Percentiles rank a stretch among this genome's conserved stretches.
These are phyloP conservation scores for Chlorophyllum brunneum DNA, from an alignment of 768 basidiomycete species.

Conservation along the genomic window DNA sequence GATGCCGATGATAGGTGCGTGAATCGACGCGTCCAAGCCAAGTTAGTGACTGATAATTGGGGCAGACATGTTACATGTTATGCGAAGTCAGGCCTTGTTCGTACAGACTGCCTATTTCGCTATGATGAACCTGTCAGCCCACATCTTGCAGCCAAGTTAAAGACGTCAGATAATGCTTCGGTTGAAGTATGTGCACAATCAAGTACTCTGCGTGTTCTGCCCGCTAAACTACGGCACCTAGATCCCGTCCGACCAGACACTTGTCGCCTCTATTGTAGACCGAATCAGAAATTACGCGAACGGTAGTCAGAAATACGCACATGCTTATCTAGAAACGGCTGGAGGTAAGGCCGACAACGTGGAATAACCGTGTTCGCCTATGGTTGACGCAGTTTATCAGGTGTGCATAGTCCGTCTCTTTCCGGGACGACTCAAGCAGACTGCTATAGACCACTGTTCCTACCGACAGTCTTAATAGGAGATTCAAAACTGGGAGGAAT, in stretches of 20 bases:
- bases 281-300: constrained; percentile 57
- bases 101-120: constrained; percentile 72
- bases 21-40: neutral
- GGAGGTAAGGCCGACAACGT: constrained; percentile 65
- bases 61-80: constrained; percentile 65
- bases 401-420: constrained; percentile 87
- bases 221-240: constrained; percentile 15
- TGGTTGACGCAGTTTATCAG: constrained; percentile 32
- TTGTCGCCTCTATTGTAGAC: constrained; percentile 59
- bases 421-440: constrained; percentile 84
- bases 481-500: constrained; percentile 92
- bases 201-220: neutral
- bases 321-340: constrained; percentile 90
- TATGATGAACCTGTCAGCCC: constrained; percentile 92
- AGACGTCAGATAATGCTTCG: constrained; percentile 25
- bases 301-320: constrained; percentile 26
- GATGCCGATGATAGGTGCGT: constrained; percentile 85
- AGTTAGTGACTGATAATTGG: constrained; percentile 1
- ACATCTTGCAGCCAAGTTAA: constrained; percentile 74
- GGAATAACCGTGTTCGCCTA: constrained; percentile 7
- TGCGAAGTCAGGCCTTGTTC: constrained; percentile 39
- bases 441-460: constrained; percentile 78
- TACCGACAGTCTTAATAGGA: constrained; percentile 85
- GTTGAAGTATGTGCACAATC: constrained; percentile 23
- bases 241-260: constrained; percentile 62